Base-by-base conservation (phyloP, 176 grass and related monocot species). In the Oryza australiensis region DNA sequence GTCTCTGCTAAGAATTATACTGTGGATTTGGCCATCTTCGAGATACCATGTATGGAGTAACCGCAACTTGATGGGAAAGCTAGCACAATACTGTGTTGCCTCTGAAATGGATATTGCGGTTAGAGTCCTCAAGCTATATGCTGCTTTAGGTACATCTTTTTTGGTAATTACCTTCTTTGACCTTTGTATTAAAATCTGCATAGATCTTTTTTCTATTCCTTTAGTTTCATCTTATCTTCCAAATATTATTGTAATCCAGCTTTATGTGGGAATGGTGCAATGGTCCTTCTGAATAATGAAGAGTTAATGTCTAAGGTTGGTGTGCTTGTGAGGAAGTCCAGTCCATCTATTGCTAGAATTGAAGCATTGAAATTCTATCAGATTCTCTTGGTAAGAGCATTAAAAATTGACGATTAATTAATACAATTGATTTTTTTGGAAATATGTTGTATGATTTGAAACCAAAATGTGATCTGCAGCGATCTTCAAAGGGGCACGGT, bases 41-140 rank as follows among this genome's bases (percentile, higher is more conserved):
- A 94, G 95, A 84, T 94, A 89, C 79, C 75, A 70, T 70, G 84
- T 94, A 72, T 94, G 90, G 88, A 93, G 82, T 64, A 91, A 98
- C 57, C 37, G 26, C 70, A 84, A 73, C 32, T 51, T 95, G 76
- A 93, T 98, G 90, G 65, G 2, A 1, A 90, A 86, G 75, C 68
- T 98, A 59, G 45, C 62, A 60, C 76, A 84, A 24, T 86, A 88
- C 46, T 88, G 62, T 86, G 26, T 68, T 66, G 26, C 51, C 26
- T 24, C 78, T 64, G 79, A 91, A 67, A 75, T 68, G 28, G 62
- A 16, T 27, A 62, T 98, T 91, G 59, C 67, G 43, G 66, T 83
- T 68, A 83, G 80, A 73, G 77, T 87, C 73, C 38, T 95, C 59
- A 91, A 86, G 68, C 45, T 98, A 26, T 91, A 77, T 86, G 90